Evolutionary conservation across 2,329 filamentous ascomycete genomes (phyloP).

Genomic region (Phialophora verrucosa): DNA sequence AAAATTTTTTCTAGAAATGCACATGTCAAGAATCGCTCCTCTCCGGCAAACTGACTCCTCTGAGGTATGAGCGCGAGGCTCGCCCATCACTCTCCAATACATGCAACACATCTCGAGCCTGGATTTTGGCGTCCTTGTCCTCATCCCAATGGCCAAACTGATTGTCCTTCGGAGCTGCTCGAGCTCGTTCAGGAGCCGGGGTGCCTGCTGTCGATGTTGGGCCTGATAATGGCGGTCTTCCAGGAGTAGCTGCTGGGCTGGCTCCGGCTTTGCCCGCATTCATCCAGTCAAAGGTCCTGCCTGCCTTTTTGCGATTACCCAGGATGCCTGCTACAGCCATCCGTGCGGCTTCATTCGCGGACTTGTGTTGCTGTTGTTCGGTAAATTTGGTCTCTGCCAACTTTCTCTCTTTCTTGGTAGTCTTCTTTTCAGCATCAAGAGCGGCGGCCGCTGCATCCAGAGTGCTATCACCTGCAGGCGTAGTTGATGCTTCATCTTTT

Average conservation of each 20-base stretch:
- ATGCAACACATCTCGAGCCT: conserved; percentile 80
- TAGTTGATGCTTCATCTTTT: conserved; percentile 56
- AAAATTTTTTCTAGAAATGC: conserved; percentile 35
- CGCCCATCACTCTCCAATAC: conserved; percentile 79
- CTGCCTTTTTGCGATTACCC: conserved; percentile 56
- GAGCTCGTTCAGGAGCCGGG: conserved; percentile 29
- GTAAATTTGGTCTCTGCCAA: conserved; percentile 74
- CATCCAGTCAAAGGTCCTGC: conserved; percentile 56
- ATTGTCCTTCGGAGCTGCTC: conserved; percentile 52
- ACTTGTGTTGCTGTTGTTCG: conserved; percentile 78
- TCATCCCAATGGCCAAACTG: conserved; percentile 78
- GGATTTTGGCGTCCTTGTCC: conserved; percentile 77
- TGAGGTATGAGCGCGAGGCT: conserved; percentile 51
- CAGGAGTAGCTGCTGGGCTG: conserved; percentile 40
- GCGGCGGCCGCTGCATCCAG: conserved; percentile 41
- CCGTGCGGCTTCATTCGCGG: conserved; percentile 81
- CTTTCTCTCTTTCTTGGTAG: conserved; percentile 88
- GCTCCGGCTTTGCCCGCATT: conserved; percentile 46
- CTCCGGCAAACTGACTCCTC: conserved; percentile 45
- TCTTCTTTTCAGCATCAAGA: conserved; percentile 69
- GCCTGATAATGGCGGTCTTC: conserved; percentile 23
- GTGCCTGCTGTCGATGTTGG: conserved; percentile 31
- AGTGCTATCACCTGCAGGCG: conserved; percentile 62
- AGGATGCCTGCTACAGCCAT: conserved; percentile 71
- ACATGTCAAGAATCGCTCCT: conserved; percentile 30